Conservation (phyloP, 768 basidiomycete species). For the Tulasnella sp. region DNA sequence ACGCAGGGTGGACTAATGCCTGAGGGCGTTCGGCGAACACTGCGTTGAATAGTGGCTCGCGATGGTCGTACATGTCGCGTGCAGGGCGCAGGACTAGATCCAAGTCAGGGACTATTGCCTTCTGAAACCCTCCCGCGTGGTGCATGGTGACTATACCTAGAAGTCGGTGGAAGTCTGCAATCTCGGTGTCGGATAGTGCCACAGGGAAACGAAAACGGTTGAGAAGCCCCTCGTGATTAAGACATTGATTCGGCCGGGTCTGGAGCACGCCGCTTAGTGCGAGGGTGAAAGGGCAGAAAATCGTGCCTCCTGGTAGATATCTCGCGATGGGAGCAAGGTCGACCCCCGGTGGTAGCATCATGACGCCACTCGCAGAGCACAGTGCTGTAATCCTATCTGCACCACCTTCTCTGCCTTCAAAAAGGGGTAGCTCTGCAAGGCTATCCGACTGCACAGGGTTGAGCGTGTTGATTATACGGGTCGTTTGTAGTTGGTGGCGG, state of each 20-base stretch:
- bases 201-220: not conserved
- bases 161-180: not conserved
- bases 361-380: not conserved
- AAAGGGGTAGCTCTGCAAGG: not conserved
- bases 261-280: not conserved
- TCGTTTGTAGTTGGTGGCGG: not conserved
- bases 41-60: not conserved
- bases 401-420: not conserved
- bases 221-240: not conserved
- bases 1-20: not conserved
- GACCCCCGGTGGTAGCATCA: not conserved
- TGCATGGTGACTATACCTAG: not conserved
- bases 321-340: not conserved
- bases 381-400: no score
- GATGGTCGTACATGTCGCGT: not conserved
- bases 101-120: not conserved
- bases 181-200: not conserved
- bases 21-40: not conserved
- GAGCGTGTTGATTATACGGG: not conserved
- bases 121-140: not conserved
- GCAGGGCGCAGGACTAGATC: not conserved
- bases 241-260: not conserved
- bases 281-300: not conserved
- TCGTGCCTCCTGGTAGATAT: not conserved
- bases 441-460: not conserved